Conservation (phyloP, 139 green algal genomes). For the Zygnema cylindricum region DNA sequence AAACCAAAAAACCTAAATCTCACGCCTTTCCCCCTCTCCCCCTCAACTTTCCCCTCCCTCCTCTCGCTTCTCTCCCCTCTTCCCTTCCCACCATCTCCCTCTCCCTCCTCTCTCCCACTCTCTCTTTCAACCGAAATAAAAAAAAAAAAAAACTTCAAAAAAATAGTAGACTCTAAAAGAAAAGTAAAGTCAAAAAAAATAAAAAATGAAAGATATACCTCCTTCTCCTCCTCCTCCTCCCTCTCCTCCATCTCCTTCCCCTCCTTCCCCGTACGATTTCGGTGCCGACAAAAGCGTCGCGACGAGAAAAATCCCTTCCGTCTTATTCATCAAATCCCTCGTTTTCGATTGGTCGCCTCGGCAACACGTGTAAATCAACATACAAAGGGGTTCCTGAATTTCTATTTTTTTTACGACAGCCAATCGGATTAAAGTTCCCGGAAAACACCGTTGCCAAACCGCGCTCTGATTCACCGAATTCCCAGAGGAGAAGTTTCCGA, state of each 20-base stretch:
- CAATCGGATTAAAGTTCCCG: slow-evolving; percentile 16
- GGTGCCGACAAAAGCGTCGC: neutral
- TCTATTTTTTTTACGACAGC: neutral
- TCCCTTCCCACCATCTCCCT: too few relatives aligned
- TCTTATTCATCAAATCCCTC: neutral
- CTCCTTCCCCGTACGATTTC: neutral
- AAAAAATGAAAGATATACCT: neutral
- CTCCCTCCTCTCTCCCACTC: too few relatives aligned
- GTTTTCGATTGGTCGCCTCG: neutral
- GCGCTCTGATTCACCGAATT: slow-evolving; percentile 12
- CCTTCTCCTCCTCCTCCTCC: neutral
- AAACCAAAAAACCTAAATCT: too few relatives aligned
- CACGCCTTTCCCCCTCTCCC: too few relatives aligned
- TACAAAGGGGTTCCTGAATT: slow-evolving; percentile 50
- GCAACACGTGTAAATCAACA: slow-evolving; percentile 55
- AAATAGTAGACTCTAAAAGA: too few relatives aligned
- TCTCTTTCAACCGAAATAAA: too few relatives aligned
- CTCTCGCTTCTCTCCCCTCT: too few relatives aligned
- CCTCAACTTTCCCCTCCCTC: too few relatives aligned
- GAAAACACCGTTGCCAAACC: slow-evolving; percentile 44
- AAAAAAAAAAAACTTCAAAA: too few relatives aligned
- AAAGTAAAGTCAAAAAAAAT: neutral
- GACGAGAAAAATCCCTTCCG: neutral
- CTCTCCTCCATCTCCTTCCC: too few relatives aligned
- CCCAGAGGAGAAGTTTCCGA: slow-evolving; percentile 50